Evolutionary conservation across 805 yeast species (phyloP).

Genomic region (Lipomyces sp.): DNA sequence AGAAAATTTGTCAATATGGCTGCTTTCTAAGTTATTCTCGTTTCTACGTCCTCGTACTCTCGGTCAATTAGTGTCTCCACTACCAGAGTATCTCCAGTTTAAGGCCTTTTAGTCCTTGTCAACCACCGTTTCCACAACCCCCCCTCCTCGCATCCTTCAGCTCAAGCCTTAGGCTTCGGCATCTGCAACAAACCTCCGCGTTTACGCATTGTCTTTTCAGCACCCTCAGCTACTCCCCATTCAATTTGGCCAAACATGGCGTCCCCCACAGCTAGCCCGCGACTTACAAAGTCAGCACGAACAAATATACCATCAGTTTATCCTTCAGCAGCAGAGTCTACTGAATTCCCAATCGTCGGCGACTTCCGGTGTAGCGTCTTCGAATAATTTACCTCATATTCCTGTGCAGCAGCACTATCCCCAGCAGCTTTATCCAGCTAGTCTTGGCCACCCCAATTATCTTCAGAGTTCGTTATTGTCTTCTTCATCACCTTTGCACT

Average conservation of each 20-base stretch:
- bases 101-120: constrained; percentile 12
- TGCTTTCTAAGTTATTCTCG: constrained; percentile 24
- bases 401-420: constrained; percentile 4
- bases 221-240: constrained; percentile 19
- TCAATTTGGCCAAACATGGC: constrained; percentile 30
- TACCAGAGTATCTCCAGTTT: constrained; percentile 4
- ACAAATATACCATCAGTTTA: constrained; percentile 1
- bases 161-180: constrained; percentile 16
- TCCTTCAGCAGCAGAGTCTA: constrained; percentile 4
- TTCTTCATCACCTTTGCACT: not conserved
- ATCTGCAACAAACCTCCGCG: constrained; percentile 13
- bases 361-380: constrained; percentile 11
- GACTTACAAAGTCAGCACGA: constrained; percentile 21
- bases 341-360: not conserved
- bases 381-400: not conserved
- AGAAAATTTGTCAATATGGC: constrained; percentile 21
- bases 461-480: constrained; percentile 5
- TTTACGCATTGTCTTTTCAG: constrained; percentile 37
- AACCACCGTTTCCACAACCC: constrained; percentile 3
- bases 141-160: constrained; percentile 14
- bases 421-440: constrained; percentile 7
- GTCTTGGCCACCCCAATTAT: not conserved
- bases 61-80: not conserved
- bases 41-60: constrained; percentile 10
- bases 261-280: constrained; percentile 19